Evolutionary conservation across 805 yeast species (phyloP).

Genomic region (Saccharomycopsis schoenii): DNA sequence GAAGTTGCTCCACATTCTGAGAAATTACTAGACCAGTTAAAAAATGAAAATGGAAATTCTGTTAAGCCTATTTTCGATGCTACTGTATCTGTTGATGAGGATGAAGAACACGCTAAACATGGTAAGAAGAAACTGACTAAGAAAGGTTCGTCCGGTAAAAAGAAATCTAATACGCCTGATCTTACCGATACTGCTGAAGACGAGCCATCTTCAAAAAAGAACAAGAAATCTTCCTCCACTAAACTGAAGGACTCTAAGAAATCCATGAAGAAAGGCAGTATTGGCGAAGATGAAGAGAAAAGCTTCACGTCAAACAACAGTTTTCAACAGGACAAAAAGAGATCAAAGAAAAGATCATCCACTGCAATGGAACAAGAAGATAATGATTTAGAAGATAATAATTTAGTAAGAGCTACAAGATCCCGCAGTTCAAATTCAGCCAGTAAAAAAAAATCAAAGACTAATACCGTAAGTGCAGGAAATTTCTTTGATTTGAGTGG

Average conservation of each 20-base stretch:
- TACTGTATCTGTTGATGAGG: neutral
- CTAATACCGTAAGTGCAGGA: neutral
- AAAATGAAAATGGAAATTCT: neutral
- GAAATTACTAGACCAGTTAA: slow-evolving; percentile 24
- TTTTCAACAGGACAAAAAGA: neutral
- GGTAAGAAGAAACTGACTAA: neutral
- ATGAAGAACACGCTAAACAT: neutral
- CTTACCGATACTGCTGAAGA: neutral
- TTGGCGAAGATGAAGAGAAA: neutral
- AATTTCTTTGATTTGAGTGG: slow-evolving; percentile 11
- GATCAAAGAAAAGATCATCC: slow-evolving; percentile 3
- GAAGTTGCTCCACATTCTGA: slow-evolving; percentile 42
- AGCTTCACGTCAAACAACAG: neutral
- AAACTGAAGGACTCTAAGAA: neutral
- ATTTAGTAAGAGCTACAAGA: neutral
- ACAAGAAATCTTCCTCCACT: neutral
- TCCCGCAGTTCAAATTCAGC: neutral
- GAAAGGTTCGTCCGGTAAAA: neutral
- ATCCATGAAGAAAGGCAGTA: neutral
- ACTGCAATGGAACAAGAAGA: slow-evolving; percentile 3
- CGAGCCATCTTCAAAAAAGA: neutral
- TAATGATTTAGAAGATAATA: neutral
- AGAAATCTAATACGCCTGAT: neutral
- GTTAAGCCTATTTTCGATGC: neutral
- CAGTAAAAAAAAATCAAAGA: slow-evolving; percentile 3